Evolutionary conservation across 2,329 filamentous ascomycete species (phyloP).

Genomic region (Parascedosporium putredinis): DNA sequence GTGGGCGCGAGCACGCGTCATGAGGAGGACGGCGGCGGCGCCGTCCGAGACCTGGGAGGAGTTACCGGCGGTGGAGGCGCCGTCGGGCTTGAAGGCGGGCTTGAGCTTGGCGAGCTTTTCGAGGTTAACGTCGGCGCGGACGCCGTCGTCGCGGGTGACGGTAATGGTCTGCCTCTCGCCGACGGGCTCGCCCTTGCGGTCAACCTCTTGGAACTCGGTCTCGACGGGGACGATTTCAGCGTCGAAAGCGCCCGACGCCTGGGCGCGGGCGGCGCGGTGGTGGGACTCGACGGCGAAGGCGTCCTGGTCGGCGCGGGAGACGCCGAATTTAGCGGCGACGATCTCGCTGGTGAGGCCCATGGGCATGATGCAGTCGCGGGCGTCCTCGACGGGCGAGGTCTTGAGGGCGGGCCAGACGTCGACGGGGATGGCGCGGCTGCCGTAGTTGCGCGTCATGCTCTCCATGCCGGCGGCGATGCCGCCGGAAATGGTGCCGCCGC

Average conservation of each 20-base stretch:
- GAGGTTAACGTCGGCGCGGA: slow-evolving; percentile 54
- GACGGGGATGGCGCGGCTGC: slow-evolving; percentile 69
- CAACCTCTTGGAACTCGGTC: slow-evolving; percentile 55
- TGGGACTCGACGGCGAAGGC: slow-evolving; percentile 70
- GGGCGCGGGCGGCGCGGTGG: slow-evolving; percentile 59
- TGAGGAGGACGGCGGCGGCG: slow-evolving; percentile 72
- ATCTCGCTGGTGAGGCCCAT: slow-evolving; percentile 92
- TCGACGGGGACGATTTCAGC: slow-evolving; percentile 71
- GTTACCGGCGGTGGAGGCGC: slow-evolving; percentile 78
- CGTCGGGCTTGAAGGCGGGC: slow-evolving; percentile 69
- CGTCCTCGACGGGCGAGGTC: slow-evolving; percentile 54
- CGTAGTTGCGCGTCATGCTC: slow-evolving; percentile 92
- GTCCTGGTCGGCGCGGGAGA: slow-evolving; percentile 70
- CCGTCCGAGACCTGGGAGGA: slow-evolving; percentile 79
- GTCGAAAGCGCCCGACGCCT: slow-evolving; percentile 59
- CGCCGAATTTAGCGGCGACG: slow-evolving; percentile 66
- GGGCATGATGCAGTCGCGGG: slow-evolving; percentile 80
- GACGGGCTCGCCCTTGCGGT: slow-evolving; percentile 47
- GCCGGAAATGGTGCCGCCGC: slow-evolving; percentile 58
- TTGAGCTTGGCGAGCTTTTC: slow-evolving; percentile 72
- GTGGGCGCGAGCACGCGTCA: slow-evolving; percentile 71
- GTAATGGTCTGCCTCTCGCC: slow-evolving; percentile 51
- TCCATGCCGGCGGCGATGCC: slow-evolving; percentile 89
- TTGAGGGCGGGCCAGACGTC: slow-evolving; percentile 67
- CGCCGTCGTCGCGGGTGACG: slow-evolving; percentile 72